A percentile compares a stretch with the other conserved stretches of the same genome.
These are phyloP conservation scores for Brettanomyces nanus DNA, from an alignment of 805 yeast species.

Conservation along the genomic window DNA sequence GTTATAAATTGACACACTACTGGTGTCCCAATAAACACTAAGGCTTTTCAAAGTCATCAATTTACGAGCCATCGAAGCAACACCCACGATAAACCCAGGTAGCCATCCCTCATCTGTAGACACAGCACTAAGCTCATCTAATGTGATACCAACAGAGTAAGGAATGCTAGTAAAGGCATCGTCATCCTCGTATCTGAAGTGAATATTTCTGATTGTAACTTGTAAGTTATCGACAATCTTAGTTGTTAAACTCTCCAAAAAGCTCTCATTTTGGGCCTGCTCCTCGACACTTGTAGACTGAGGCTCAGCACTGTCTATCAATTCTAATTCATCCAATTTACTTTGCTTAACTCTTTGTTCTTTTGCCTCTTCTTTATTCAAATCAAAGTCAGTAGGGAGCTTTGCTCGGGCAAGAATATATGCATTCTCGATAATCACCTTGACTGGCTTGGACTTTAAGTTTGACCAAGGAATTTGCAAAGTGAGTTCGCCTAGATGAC, in stretches of 20 bases:
- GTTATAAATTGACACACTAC: slow-evolving; percentile 31
- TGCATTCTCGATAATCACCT: slow-evolving; percentile 78
- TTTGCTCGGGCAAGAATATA: slow-evolving; percentile 76
- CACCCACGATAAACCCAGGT: slow-evolving; percentile 73
- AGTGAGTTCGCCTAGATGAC: slow-evolving; percentile 82
- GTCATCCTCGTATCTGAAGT: slow-evolving; percentile 83
- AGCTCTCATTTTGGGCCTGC: slow-evolving; percentile 58
- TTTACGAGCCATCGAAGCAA: slow-evolving; percentile 63
- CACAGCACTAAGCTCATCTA: slow-evolving; percentile 83
- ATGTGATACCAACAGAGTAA: slow-evolving; percentile 73
- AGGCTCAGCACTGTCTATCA: slow-evolving; percentile 33
- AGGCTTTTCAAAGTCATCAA: slow-evolving; percentile 66
- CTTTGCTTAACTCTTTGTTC: slow-evolving; percentile 55
- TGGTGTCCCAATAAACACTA: slow-evolving; percentile 77
- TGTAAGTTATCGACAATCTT: slow-evolving; percentile 92
- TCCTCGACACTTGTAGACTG: slow-evolving; percentile 27
- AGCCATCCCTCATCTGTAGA: slow-evolving; percentile 82
- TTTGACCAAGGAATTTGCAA: slow-evolving; percentile 97
- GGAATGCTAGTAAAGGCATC: slow-evolving; percentile 64
- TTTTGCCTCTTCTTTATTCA: slow-evolving; percentile 52
- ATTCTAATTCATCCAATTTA: slow-evolving; percentile 59
- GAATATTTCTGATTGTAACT: slow-evolving; percentile 84
- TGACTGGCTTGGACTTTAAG: slow-evolving; percentile 86
- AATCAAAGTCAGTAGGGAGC: slow-evolving; percentile 42
- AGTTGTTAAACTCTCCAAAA: slow-evolving; percentile 78